Evolutionary conservation across 2,329 filamentous ascomycete species (phyloP).

Genomic region (Cladosporium sp.): DNA sequence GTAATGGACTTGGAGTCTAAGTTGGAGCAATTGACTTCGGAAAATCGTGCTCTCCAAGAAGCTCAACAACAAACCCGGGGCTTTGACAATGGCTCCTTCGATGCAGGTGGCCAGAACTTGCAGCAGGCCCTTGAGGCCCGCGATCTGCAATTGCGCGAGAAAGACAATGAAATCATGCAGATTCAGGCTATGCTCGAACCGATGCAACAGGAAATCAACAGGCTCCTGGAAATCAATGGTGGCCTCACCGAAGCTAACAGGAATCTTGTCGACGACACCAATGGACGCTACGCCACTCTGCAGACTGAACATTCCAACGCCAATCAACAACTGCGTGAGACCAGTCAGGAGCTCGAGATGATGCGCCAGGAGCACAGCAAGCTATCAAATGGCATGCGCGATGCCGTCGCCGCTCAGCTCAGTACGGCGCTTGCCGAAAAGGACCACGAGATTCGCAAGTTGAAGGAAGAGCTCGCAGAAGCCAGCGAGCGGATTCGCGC

Average conservation of each 20-base stretch:
- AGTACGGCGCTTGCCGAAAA: constrained; percentile 68
- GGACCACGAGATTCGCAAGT: constrained; percentile 73
- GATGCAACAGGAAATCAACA: constrained; percentile 75
- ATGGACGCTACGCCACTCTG: constrained; percentile 63
- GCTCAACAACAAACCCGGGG: constrained; percentile 37
- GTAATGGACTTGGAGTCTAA: constrained; percentile 80
- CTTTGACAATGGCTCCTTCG: constrained; percentile 45
- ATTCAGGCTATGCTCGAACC: constrained; percentile 69
- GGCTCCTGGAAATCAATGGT: constrained; percentile 78
- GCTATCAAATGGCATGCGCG: constrained; percentile 60
- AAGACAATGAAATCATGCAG: constrained; percentile 80
- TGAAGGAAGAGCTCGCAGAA: constrained; percentile 73
- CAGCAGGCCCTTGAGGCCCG: constrained; percentile 57
- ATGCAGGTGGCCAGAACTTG: constrained; percentile 40
- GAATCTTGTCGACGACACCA: constrained; percentile 71
- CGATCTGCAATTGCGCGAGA: constrained; percentile 69
- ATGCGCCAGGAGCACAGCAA: constrained; percentile 61
- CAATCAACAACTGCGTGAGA: constrained; percentile 50
- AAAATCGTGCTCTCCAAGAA: constrained; percentile 76
- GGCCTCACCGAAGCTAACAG: constrained; percentile 73
- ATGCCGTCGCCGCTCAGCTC: constrained; percentile 58
- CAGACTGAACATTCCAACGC: constrained; percentile 59
- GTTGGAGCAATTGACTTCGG: constrained; percentile 77
- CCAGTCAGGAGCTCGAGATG: constrained; percentile 65
- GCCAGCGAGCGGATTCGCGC: constrained; percentile 60